A percentile compares a stretch with the other conserved stretches of the same genome.
phyloP scores from a whole-genome alignment of 208 protist species.

The Crithidia expoeki region DNA sequence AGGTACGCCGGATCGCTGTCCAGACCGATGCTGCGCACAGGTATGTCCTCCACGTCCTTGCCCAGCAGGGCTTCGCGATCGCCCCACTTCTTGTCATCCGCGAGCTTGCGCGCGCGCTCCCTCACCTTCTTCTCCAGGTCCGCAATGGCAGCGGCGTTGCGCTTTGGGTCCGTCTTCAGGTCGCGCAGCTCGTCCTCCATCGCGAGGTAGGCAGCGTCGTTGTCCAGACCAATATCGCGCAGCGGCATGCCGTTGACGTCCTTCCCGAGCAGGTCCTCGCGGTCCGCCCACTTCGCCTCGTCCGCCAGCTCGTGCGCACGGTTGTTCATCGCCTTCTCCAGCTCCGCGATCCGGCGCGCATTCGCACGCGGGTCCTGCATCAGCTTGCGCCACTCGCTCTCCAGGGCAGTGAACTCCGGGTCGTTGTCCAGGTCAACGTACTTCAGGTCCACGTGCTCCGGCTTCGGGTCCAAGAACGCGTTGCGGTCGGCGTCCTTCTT shows the following conservation, averaged over 20 bases:
- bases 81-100: too few species aligned
- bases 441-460: too few species aligned
- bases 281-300: constrained; percentile 62
- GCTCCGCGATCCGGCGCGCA: constrained; percentile 49
- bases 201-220: constrained; percentile 37
- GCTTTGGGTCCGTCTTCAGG: constrained; percentile 51
- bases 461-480: too few species aligned
- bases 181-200: constrained; percentile 45
- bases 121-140: too few species aligned
- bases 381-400: constrained; percentile 56
- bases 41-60: too few species aligned
- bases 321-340: constrained; percentile 66
- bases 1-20: too few species aligned
- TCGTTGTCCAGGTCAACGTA: too few species aligned
- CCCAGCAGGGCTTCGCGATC: too few species aligned
- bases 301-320: constrained; percentile 60
- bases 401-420: too few species aligned
- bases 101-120: too few species aligned
- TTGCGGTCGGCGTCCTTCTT: too few species aligned
- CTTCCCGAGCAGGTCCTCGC: constrained; percentile 60
- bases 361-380: constrained; percentile 62
- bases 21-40: too few species aligned
- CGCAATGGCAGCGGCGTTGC: constrained; percentile 52
- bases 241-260: constrained; percentile 58
- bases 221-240: constrained; percentile 60